Percentiles rank a stretch among this genome's conserved stretches.
Conservation (phyloP, 345 rosid species). For the Camelina hispida region DNA sequence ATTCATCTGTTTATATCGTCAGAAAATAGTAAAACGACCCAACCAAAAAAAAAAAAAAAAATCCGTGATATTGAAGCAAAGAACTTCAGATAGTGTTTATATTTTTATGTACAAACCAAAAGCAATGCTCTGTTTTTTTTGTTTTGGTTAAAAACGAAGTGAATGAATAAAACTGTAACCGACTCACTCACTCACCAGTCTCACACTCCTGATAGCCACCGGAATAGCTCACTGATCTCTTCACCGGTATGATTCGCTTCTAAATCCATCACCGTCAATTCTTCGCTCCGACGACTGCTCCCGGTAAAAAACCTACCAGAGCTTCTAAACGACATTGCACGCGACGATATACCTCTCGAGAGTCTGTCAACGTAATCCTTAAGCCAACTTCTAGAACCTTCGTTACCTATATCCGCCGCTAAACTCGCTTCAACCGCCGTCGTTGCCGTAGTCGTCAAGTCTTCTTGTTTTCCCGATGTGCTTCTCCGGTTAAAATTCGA, state of each 20-base stretch:
- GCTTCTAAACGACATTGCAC: conserved; percentile 72
- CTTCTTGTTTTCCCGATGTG: conserved; percentile 62
- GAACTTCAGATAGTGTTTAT: conserved; percentile 16
- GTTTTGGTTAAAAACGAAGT: background rate
- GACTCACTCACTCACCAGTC: conserved; percentile 32
- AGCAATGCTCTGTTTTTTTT: conserved; percentile 32
- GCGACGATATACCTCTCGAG: conserved; percentile 67
- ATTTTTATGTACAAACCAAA: conserved; percentile 33
- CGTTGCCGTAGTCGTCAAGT: background rate
- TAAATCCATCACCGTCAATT: conserved; percentile 50
- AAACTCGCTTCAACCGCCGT: conserved; percentile 49
- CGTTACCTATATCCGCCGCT: conserved; percentile 59
- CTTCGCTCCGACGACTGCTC: conserved; percentile 80
- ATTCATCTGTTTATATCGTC: conserved; percentile 1
- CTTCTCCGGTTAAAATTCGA: conserved; percentile 53
- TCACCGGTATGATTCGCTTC: conserved; percentile 81
- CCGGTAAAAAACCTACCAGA: conserved; percentile 81
- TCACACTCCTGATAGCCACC: conserved; percentile 88
- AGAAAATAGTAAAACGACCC: conserved; percentile 1
- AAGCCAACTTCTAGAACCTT: conserved; percentile 73
- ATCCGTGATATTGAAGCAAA: conserved; percentile 1
- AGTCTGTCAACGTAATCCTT: conserved; percentile 85
- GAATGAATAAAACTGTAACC: conserved; percentile 16
- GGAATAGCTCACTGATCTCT: conserved; percentile 87
- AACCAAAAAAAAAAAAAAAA: background rate